phyloP scores from a whole-genome alignment of 2,329 filamentous ascomycete genomes.

The Zarea fungicola region DNA sequence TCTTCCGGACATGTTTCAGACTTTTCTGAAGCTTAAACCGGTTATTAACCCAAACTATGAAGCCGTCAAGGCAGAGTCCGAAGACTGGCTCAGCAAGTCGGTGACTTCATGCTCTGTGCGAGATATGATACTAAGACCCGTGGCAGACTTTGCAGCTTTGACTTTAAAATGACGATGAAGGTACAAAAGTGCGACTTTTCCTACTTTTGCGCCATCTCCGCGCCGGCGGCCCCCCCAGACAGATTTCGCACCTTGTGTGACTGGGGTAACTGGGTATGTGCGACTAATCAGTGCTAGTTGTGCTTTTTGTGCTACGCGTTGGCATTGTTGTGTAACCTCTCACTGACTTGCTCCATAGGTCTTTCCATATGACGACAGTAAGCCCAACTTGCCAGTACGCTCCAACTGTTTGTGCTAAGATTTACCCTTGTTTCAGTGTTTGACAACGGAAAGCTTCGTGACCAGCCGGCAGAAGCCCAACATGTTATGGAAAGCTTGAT shows the following conservation, averaged over 20 bases:
- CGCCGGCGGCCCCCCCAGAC: conserved; percentile 14
- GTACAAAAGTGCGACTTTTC: conserved; percentile 20
- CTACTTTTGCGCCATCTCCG: conserved; percentile 19
- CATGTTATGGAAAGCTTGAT: conserved; percentile 19
- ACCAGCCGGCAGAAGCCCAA: conserved; percentile 14
- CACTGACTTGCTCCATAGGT: conserved; percentile 10
- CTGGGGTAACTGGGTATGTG: conserved; percentile 22
- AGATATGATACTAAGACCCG: not conserved
- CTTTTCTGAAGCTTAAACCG: conserved; percentile 16
- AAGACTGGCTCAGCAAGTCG: conserved; percentile 17
- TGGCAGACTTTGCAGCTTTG: conserved; percentile 16
- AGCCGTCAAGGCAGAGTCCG: conserved; percentile 15
- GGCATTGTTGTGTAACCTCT: not conserved
- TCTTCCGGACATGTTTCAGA: conserved; percentile 19
- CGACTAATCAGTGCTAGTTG: not conserved
- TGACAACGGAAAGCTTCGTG: conserved; percentile 17
- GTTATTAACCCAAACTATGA: conserved; percentile 16
- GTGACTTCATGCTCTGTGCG: not conserved
- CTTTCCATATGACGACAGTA: conserved; percentile 21
- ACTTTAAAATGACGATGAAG: conserved; percentile 13
- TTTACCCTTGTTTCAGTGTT: conserved; percentile 16
- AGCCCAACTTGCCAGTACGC: not conserved
- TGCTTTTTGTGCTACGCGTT: not conserved
- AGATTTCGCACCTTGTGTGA: conserved; percentile 19
- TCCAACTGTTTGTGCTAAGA: not conserved